phyloP scores from a whole-genome alignment of 176 grass and related monocot species.

The Eragrostis nindensis region DNA sequence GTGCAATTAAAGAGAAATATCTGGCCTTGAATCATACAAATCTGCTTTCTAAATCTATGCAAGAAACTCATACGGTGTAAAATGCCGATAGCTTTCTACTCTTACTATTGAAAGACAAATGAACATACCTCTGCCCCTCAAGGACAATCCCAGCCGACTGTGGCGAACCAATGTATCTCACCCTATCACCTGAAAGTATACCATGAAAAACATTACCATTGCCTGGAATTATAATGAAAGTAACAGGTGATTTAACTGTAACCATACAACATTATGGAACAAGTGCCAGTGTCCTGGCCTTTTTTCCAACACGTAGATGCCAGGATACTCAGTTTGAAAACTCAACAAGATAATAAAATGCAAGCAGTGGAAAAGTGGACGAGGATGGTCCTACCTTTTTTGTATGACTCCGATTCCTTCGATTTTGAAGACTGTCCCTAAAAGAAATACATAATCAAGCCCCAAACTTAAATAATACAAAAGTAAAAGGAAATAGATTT shows the following conservation, averaged over 20 bases:
- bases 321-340: slow-evolving; percentile 9
- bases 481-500: not conserved
- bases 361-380: slow-evolving; percentile 1
- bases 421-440: slow-evolving; percentile 83
- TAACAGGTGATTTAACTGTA: slow-evolving; percentile 29
- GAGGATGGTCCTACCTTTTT: slow-evolving; percentile 55
- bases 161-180: slow-evolving; percentile 70
- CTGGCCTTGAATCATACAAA: slow-evolving; percentile 12
- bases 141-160: slow-evolving; percentile 40
- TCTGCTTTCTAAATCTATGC: not conserved
- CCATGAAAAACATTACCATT: slow-evolving; percentile 37
- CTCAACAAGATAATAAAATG: not conserved
- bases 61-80: slow-evolving; percentile 2
- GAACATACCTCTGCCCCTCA: slow-evolving; percentile 54
- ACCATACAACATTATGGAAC: slow-evolving; percentile 23
- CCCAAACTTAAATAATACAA: slow-evolving; percentile 12
- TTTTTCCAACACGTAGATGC: not conserved
- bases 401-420: slow-evolving; percentile 69
- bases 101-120: slow-evolving; percentile 3
- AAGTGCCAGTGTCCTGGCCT: not conserved
- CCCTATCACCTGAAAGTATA: slow-evolving; percentile 87
- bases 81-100: not conserved
- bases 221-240: slow-evolving; percentile 19
- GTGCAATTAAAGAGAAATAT: not conserved
- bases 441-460: slow-evolving; percentile 33